A percentile compares a stretch with the other conserved stretches of the same genome.
phyloP scores from a whole-genome alignment of 2,329 filamentous ascomycete genomes.

The Aspergillus caelatus region DNA sequence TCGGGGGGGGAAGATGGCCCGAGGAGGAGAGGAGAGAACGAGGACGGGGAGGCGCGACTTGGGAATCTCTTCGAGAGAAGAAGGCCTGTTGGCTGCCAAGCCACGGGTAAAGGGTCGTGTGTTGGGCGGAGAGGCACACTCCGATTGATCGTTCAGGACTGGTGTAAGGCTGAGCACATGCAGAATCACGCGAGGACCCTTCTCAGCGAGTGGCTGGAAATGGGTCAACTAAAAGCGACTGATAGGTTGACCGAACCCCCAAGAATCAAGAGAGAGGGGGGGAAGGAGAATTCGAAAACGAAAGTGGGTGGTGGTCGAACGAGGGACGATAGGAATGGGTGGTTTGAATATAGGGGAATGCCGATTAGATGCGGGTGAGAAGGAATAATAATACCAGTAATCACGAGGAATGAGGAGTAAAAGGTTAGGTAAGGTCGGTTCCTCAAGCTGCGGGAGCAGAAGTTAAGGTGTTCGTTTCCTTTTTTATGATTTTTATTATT shows the following conservation, averaged over 20 bases:
- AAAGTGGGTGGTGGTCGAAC: background rate
- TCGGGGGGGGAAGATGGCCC: background rate
- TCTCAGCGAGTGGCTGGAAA: slow-evolving; percentile 9
- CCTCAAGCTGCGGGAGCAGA: background rate
- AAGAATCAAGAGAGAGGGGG: background rate
- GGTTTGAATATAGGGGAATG: slow-evolving; percentile 1
- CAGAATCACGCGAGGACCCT: slow-evolving; percentile 15
- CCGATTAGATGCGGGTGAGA: background rate
- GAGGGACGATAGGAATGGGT: slow-evolving; percentile 2
- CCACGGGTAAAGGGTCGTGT: slow-evolving; percentile 24
- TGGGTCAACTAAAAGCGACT: background rate
- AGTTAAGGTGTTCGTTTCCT: background rate
- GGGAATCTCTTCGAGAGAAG: slow-evolving; percentile 8
- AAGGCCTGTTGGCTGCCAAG: slow-evolving; percentile 17
- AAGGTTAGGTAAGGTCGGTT: background rate
- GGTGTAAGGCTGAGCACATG: slow-evolving; percentile 22
- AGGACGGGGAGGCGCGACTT: slow-evolving; percentile 1
- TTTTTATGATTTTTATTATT: background rate
- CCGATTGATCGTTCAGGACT: slow-evolving; percentile 21
- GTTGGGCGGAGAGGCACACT: slow-evolving; percentile 23
- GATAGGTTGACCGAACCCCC: background rate
- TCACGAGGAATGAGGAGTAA: slow-evolving; percentile 1
- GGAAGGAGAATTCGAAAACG: background rate
- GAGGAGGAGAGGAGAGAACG: slow-evolving; percentile 4
- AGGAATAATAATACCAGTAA: background rate